Conservation (phyloP, 495 filamentous ascomycete species). For the Penicillium lagena region DNA sequence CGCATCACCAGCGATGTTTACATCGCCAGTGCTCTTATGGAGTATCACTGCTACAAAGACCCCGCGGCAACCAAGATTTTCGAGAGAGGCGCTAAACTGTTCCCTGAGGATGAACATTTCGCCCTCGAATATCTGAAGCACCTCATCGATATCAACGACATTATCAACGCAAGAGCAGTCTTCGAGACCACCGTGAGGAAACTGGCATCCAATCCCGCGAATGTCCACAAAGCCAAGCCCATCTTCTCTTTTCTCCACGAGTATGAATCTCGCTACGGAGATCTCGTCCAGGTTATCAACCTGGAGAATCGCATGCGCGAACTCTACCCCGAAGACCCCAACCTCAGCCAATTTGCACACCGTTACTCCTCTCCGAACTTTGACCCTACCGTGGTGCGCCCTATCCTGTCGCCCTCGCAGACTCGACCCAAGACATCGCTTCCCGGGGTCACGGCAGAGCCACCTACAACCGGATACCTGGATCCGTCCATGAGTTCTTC, state of each 20-base stretch:
- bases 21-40: slow-evolving; percentile 82
- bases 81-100: slow-evolving; percentile 85
- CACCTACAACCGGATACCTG: slow-evolving; percentile 45
- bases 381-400: slow-evolving; percentile 69
- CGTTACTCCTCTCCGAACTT: slow-evolving; percentile 64
- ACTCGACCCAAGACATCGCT: slow-evolving; percentile 51
- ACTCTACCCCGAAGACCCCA: slow-evolving; percentile 81
- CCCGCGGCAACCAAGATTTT: slow-evolving; percentile 88
- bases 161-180: slow-evolving; percentile 87
- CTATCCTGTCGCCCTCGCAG: slow-evolving; percentile 80
- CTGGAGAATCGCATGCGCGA: slow-evolving; percentile 89
- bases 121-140: slow-evolving; percentile 93
- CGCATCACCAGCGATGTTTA: slow-evolving; percentile 91
- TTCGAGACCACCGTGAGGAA: slow-evolving; percentile 88
- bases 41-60: slow-evolving; percentile 94
- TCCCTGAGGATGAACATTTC: slow-evolving; percentile 86
- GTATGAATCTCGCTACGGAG: slow-evolving; percentile 91
- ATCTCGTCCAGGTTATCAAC: slow-evolving; percentile 79
- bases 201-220: slow-evolving; percentile 65
- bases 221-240: slow-evolving; percentile 66
- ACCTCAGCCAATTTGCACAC: slow-evolving; percentile 64
- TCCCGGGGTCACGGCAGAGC: slow-evolving; percentile 22
- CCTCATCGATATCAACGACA: slow-evolving; percentile 81
- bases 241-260: slow-evolving; percentile 87
- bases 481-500: slow-evolving; percentile 49